These are phyloP conservation scores for Diutina ranongensis DNA, from an alignment of 1,139 yeast genomes.

Conservation along the genomic window DNA sequence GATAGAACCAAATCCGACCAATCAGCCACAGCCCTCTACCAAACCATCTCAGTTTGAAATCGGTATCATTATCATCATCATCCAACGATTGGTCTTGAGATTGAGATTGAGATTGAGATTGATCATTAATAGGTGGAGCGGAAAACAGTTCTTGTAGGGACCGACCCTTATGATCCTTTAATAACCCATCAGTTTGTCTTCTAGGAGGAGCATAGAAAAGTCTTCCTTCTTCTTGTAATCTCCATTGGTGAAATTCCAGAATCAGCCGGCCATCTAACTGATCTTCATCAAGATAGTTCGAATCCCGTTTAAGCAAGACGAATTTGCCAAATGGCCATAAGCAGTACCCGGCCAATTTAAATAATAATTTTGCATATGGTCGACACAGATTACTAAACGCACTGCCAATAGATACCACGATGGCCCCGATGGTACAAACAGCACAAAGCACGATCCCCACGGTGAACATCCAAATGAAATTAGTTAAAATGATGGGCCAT, in stretches of 20 bases:
- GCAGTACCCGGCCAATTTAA: constrained; percentile 58
- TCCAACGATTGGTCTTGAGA: too few relatives aligned
- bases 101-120: too few relatives aligned
- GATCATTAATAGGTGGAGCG: constrained; percentile 9
- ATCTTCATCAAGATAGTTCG: constrained; percentile 77
- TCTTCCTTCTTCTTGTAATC: constrained; percentile 62
- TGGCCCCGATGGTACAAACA: constrained; percentile 38
- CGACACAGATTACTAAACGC: constrained; percentile 35
- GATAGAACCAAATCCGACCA: constrained; percentile 72
- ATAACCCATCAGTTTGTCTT: constrained; percentile 25
- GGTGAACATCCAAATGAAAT: constrained; percentile 62
- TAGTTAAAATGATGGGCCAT: constrained; percentile 60
- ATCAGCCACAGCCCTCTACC: constrained; percentile 92
- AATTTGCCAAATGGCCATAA: constrained; percentile 84
- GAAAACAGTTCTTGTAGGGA: constrained; percentile 20
- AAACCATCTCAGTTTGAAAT: constrained; percentile 52
- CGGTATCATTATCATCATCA: constrained; percentile 12
- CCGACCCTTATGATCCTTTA: constrained; percentile 35
- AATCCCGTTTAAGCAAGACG: constrained; percentile 67
- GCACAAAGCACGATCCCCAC: constrained; percentile 54
- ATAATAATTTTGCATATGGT: constrained; percentile 50
- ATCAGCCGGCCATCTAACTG: constrained; percentile 79
- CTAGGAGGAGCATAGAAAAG: constrained; percentile 62
- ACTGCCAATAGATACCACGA: constrained; percentile 30
- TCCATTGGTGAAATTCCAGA: constrained; percentile 84